Evolutionary conservation across 371 early-diverging fungal genomes (phyloP).

Genomic region (Dichotomocladium elegans): DNA sequence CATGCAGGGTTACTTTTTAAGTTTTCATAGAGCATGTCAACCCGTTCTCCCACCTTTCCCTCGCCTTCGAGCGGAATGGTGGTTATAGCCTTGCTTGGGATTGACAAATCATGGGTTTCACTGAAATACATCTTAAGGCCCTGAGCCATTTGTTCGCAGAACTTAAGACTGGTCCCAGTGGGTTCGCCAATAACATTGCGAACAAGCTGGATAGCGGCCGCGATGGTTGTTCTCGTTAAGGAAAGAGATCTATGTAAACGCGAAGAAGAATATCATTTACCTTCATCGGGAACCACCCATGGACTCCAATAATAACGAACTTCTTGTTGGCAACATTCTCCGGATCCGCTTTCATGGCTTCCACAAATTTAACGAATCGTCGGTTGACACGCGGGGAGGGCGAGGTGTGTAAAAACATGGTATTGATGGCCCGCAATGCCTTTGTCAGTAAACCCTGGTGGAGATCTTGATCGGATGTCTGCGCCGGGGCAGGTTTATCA

Average conservation of each 20-base stretch:
- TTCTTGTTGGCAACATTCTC: constrained; percentile 25
- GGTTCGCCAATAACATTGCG: constrained; percentile 88
- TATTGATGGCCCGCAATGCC: constrained; percentile 16
- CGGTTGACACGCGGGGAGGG: constrained; percentile 1
- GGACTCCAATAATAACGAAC: constrained; percentile 75
- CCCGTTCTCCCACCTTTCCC: constrained; percentile 85
- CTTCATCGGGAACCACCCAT: constrained; percentile 90
- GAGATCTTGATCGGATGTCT: not conserved
- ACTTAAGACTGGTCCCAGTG: constrained; percentile 84
- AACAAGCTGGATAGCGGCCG: constrained; percentile 29
- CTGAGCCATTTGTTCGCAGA: constrained; percentile 82
- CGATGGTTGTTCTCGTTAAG: not conserved
- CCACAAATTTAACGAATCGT: constrained; percentile 19
- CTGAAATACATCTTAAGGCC: constrained; percentile 61
- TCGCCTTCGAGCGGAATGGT: constrained; percentile 86
- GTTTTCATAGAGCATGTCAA: constrained; percentile 68
- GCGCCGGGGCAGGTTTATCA: not conserved
- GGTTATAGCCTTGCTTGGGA: constrained; percentile 62
- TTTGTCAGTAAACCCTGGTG: constrained; percentile 4
- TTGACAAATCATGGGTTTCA: constrained; percentile 52
- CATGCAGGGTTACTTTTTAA: constrained; percentile 53
- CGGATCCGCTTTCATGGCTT: constrained; percentile 23
- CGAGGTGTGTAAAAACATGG: constrained; percentile 12
- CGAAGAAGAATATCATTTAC: constrained; percentile 8
- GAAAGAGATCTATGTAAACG: not conserved